Conservation (phyloP, 768 basidiomycete genomes). For the Sarcodon sp. region DNA sequence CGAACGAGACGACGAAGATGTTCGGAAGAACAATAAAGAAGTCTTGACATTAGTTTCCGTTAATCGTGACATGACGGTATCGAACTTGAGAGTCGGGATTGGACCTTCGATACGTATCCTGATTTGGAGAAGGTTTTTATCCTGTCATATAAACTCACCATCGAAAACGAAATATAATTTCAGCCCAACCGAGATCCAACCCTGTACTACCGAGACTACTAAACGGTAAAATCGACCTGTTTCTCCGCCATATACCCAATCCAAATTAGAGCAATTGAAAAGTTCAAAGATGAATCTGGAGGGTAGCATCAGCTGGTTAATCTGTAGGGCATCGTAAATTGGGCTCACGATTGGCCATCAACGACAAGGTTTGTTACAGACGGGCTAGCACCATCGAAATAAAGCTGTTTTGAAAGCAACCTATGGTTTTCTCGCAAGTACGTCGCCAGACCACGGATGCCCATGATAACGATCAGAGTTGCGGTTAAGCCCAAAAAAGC, state of each 20-base stretch:
- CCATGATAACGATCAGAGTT: constrained; percentile 20
- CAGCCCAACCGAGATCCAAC: constrained; percentile 60
- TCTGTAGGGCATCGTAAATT: not conserved
- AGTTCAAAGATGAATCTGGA: constrained; percentile 66
- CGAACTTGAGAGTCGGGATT: constrained; percentile 58
- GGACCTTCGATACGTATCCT: constrained; percentile 33
- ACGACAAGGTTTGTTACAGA: constrained; percentile 35
- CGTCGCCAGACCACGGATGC: constrained; percentile 38
- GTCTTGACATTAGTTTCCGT: constrained; percentile 45
- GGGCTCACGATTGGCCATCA: constrained; percentile 81
- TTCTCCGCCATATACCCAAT: constrained; percentile 85
- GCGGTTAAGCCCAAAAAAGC: too few species aligned
- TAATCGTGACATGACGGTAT: constrained; percentile 48
- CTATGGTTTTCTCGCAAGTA: constrained; percentile 34
- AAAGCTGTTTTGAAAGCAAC: constrained; percentile 22
- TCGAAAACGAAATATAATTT: constrained; percentile 71
- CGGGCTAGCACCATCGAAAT: constrained; percentile 11
- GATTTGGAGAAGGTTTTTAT: not conserved
- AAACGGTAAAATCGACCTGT: constrained; percentile 42
- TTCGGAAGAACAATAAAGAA: constrained; percentile 69
- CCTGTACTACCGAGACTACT: constrained; percentile 37
- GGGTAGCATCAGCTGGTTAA: not conserved
- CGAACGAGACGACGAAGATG: constrained; percentile 51
- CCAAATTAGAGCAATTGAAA: constrained; percentile 42
- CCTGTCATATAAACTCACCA: constrained; percentile 30